Evolutionary conservation across 2,329 filamentous ascomycete genomes (phyloP), one percentile per base, ranked within the genome.

Genomic region (Akanthomyces lecanii): DNA sequence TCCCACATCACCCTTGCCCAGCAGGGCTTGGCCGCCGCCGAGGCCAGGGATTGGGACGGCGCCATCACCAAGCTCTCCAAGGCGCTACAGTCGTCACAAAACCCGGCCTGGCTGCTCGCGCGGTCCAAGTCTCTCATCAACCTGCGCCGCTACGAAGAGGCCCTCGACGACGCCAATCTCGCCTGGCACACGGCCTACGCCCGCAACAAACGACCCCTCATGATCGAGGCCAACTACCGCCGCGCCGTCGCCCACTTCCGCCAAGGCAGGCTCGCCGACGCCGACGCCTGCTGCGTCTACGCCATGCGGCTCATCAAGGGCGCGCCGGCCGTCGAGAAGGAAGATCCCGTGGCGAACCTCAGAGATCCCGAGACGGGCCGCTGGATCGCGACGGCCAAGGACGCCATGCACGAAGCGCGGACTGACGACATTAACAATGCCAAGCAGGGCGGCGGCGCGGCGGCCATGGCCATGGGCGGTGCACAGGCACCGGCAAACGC

Each of bases 161-260:
- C 92, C 1, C 83, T 95, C 51, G 79, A 78, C 45, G 90, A 93
- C 74, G 87, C 89, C 44, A 85, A 92, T 66, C 80, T 82, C 54
- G 90, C 87, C 3, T 82, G 89, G 60, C 76, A 82, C 44, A 76
- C 82, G 4, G 89, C 88, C 3, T 78, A 78, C 30, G 81, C 88
- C 66, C 89, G 94, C 47, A 90, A 84, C 38, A 89, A 88, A 69
- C 86, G 90, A 57, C 86, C 91, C 67, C 82, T 89, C 36, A 91
- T 97, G 73, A 82, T 87, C 52, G 85, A 91, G n/a, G 89, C 91
- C 1, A 91, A 97, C 70, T 85, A 95, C 70, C 86, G 93, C 68
- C 86, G 94, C 44, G 90, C 86, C 5, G 85, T 96, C 14, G 84
- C 89, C 12, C 81, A 94, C 30, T 90, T 86, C 74, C 85, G 87